A percentile compares a stretch with the other conserved stretches of the same genome.
phyloP scores from a whole-genome alignment of 2,329 filamentous ascomycete species.

The Calonectria pseudoturangicola region DNA sequence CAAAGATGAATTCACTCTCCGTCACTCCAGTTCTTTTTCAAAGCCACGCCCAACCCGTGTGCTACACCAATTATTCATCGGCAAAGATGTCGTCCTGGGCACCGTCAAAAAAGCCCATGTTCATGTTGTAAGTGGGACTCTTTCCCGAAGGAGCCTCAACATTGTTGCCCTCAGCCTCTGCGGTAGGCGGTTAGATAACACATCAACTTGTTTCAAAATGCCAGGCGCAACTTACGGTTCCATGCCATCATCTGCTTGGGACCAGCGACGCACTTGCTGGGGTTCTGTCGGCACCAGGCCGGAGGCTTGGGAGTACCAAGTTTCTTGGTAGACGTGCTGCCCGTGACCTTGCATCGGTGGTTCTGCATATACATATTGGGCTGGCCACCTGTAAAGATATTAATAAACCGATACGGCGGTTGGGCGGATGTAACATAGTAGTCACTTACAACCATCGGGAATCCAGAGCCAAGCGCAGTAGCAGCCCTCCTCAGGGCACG shows the following conservation, averaged over 20 bases:
- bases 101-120: slow-evolving; percentile 59
- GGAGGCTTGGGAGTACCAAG: slow-evolving; percentile 65
- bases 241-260: slow-evolving; percentile 71
- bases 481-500: slow-evolving; percentile 55
- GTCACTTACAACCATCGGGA: slow-evolving; percentile 53
- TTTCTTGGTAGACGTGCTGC: slow-evolving; percentile 62
- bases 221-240: slow-evolving; percentile 59
- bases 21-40: not conserved
- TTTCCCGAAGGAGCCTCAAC: slow-evolving; percentile 54
- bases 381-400: slow-evolving; percentile 46
- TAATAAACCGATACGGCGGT: not conserved
- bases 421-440: not conserved
- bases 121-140: slow-evolving; percentile 58
- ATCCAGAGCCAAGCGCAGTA: slow-evolving; percentile 59
- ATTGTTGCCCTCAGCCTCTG: slow-evolving; percentile 60
- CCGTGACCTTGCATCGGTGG: slow-evolving; percentile 68
- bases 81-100: slow-evolving; percentile 58
- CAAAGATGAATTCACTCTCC: slow-evolving; percentile 1
- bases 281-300: slow-evolving; percentile 64
- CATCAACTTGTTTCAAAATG: not conserved
- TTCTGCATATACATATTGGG: slow-evolving; percentile 67
- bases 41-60: not conserved
- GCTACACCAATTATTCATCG: slow-evolving; percentile 12
- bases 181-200: not conserved
- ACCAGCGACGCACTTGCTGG: slow-evolving; percentile 64